Evolutionary conservation across 2,329 filamentous ascomycete genomes (phyloP).

Genomic region (Drechslerella dactyloides): DNA sequence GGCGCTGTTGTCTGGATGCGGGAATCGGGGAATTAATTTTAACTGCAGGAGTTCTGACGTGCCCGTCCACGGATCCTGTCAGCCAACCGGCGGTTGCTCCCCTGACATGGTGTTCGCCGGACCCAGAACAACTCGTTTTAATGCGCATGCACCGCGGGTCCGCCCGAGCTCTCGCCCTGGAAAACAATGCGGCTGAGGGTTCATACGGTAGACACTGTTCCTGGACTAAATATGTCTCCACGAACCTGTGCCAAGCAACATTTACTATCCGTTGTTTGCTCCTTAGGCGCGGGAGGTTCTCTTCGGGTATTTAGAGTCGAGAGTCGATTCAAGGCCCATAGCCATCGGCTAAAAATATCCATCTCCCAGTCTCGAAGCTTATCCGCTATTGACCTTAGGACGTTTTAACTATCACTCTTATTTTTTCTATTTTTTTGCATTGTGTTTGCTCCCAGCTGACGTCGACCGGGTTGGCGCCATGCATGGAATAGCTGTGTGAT

Average conservation of each 20-base stretch:
- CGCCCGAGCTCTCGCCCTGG: too few species aligned
- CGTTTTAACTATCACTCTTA: not conserved
- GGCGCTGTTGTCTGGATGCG: slow-evolving; percentile 1
- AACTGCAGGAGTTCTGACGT: slow-evolving; percentile 1
- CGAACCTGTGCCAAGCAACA: not conserved
- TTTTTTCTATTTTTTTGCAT: not conserved
- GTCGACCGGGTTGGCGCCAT: not conserved
- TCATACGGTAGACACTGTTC: not conserved
- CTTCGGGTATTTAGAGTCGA: not conserved
- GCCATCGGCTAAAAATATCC: not conserved
- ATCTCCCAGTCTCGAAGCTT: not conserved
- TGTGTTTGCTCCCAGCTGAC: not conserved
- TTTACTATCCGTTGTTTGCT: not conserved
- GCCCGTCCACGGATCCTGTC: not conserved
- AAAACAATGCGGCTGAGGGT: not conserved
- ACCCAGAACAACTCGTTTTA: not conserved
- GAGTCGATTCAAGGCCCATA: too few species aligned
- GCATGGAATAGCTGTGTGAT: not conserved
- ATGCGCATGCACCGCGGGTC: not conserved
- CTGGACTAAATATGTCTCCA: not conserved
- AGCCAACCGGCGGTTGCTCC: not conserved
- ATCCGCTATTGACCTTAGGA: not conserved
- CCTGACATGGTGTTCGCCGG: not conserved
- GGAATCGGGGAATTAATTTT: slow-evolving; percentile 5
- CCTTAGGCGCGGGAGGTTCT: not conserved